Base-by-base conservation (phyloP, 768 basidiomycete species). In the Lactifluus piperatus region DNA sequence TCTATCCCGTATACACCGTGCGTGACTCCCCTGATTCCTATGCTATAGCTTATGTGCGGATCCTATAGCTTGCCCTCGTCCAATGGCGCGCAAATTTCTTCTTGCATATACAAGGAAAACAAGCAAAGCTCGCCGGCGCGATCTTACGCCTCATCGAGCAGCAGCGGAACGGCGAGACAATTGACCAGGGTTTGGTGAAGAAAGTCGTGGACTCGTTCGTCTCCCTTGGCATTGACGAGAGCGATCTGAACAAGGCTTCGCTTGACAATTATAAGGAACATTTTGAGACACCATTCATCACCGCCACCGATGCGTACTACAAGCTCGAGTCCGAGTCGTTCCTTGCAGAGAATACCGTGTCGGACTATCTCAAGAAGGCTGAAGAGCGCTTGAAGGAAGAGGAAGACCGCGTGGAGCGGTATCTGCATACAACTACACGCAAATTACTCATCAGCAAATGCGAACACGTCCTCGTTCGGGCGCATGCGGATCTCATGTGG, bases 51-150 rank as follows among this genome's bases (percentile, higher is more conserved):
- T 20, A 48, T 26, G 51, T 52, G 58, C 51, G 45, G 57, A 52
- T 52, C 24, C 11, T 36, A 44, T 51, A 87, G 93, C 86, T 99
- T 62, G 90, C 95, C 1, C 84, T 99, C 43, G 92, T 95, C 0
- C 91, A 95, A 74, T 99, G 97, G 97, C 95, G 88, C 69, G 77
- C 79, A 61, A 86, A 94, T 72, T 85, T 98, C 64, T 98, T 97
- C 76, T 73, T 84, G 45, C 86, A 86, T 51, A 80, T 95, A n/a
- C 94, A 95, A 72, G 78, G 78, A 68, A 90, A 84, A 66, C 78
- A 87, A 62, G 77, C 80, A 58, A 93, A 93, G 73, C 79, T 98
- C 18, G 91, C 92, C 0, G 82, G 83, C 60, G 94, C 94, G 9
- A 81, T 98, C 47, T 79, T 98, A 46, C 81, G 86, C 54, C 78